A percentile compares a stretch with the other conserved stretches of the same genome.
phyloP scores from a whole-genome alignment of 257 asterid species.

The Solanum chiquidenum region DNA sequence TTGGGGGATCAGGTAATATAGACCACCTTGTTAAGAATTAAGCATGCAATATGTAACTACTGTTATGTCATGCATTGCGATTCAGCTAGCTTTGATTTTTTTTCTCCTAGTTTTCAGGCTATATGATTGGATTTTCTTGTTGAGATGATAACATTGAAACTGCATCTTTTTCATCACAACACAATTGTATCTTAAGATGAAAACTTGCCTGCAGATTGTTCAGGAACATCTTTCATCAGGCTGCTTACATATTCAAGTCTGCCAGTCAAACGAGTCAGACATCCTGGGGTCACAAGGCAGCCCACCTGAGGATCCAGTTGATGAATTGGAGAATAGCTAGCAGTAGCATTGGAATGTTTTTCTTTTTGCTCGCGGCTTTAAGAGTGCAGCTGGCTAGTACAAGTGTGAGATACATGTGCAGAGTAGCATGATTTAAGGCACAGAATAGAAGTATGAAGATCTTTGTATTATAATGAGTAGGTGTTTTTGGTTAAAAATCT shows the following conservation, averaged over 20 bases:
- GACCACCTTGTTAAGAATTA: not conserved
- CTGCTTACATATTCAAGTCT: conserved; percentile 15
- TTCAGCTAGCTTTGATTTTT: not conserved
- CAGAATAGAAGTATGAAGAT: not conserved
- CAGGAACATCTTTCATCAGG: conserved; percentile 18
- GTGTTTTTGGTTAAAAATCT: not conserved
- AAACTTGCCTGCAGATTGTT: conserved; percentile 14
- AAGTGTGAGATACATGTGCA: conserved; percentile 2
- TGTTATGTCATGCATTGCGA: not conserved
- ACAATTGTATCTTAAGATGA: not conserved
- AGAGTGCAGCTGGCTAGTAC: not conserved
- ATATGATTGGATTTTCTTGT: not conserved
- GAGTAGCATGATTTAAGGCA: conserved; percentile 3
- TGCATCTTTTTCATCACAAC: not conserved
- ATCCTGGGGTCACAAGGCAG: not conserved
- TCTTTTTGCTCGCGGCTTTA: not conserved
- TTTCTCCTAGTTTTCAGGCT: not conserved
- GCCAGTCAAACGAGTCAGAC: conserved; percentile 8
- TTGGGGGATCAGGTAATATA: conserved; percentile 28
- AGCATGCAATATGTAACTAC: not conserved
- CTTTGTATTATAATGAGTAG: conserved; percentile 2
- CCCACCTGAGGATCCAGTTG: not conserved
- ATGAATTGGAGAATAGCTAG: conserved; percentile 15
- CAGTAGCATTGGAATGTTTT: not conserved
- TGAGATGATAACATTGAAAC: not conserved